Evolutionary conservation across 2,329 filamentous ascomycete species (phyloP), one percentile per base, ranked within the genome.

Genomic region (Ceratocystis papillata): DNA sequence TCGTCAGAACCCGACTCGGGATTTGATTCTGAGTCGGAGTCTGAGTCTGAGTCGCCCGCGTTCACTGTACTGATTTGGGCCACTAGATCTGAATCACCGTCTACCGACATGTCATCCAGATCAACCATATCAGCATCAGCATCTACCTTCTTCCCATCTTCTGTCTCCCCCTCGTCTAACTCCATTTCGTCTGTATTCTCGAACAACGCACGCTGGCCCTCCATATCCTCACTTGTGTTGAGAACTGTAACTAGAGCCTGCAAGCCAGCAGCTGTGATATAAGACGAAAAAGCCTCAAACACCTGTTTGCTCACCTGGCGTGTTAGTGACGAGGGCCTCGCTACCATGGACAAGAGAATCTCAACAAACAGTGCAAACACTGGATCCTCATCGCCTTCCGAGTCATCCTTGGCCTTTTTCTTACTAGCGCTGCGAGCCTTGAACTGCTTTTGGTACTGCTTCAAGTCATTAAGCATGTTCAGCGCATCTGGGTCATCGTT

Each of bases 401-500:
- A 59, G 53, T 30, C 53, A 17, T 25, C 53, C 5, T 81, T 83
- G 0, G 78, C 75, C 71, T 83, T 79, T 48, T 83, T 76, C 69
- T 83, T 79, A 0, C 76, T 76, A 2, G 70, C 66, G 20, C 71
- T 73, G 25, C 72, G 73, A 63, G 80, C 78, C 70, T 85, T 81
- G 62, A 88, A 79, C 72, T 85, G 86, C 55, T 88, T 81, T 67
- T 87, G 87, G 73, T 88, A 91, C 67, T 87, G 79, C 70, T 87
- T 83, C n/a, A 96, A 80, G 70, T 96, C 93, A 65, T 88, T 83
- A 7, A 96, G 78, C 68, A 94, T 87, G 62, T 87, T 86, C 25
- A 96, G 82, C 0, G 91, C 89, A 72, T 97, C 94, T 0, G 88
- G 81, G 67, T 96, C 91, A 28, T 90, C 89, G 71, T 93, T 92